These are phyloP conservation scores for Talaromyces albobiverticillius DNA, from an alignment of 2,329 filamentous ascomycete genomes.

Conservation along the genomic window DNA sequence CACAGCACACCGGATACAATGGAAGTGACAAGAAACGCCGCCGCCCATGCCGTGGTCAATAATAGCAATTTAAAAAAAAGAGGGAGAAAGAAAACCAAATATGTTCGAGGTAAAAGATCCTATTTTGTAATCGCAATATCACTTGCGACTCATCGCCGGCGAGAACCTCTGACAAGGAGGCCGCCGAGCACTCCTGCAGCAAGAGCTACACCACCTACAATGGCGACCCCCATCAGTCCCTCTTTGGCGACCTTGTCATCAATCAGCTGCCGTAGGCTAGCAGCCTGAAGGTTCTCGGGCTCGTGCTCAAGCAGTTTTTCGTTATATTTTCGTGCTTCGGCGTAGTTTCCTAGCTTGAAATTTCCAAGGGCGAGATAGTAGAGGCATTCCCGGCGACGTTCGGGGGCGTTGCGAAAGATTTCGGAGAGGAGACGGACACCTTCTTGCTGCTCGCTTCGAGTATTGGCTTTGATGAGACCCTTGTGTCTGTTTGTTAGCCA, in stretches of 20 bases:
- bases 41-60: conserved; percentile 17
- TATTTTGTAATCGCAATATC: conserved; percentile 1
- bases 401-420: conserved; percentile 90
- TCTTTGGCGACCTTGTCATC: conserved; percentile 96
- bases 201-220: conserved; percentile 87
- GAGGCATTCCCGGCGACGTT: conserved; percentile 93
- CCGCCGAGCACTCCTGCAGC: conserved; percentile 91
- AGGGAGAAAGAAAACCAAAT: conserved; percentile 1
- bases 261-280: conserved; percentile 80
- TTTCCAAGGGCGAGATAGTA: conserved; percentile 97
- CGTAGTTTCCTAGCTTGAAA: conserved; percentile 98
- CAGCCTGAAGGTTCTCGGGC: conserved; percentile 84
- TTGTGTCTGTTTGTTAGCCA: conserved; percentile 37
- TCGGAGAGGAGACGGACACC: conserved; percentile 91
- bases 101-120: conserved; percentile 9
- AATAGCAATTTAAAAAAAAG: conserved; percentile 6
- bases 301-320: conserved; percentile 88
- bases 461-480: conserved; percentile 92
- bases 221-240: conserved; percentile 89
- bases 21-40: conserved; percentile 16
- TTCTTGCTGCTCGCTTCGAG: conserved; percentile 83
- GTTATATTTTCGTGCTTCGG: conserved; percentile 90
- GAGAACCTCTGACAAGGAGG: conserved; percentile 73
- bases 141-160: conserved; percentile 50
- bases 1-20: conserved; percentile 3